Conservation (phyloP, 805 yeast genomes). For the Wickerhamomyces queroliae region DNA sequence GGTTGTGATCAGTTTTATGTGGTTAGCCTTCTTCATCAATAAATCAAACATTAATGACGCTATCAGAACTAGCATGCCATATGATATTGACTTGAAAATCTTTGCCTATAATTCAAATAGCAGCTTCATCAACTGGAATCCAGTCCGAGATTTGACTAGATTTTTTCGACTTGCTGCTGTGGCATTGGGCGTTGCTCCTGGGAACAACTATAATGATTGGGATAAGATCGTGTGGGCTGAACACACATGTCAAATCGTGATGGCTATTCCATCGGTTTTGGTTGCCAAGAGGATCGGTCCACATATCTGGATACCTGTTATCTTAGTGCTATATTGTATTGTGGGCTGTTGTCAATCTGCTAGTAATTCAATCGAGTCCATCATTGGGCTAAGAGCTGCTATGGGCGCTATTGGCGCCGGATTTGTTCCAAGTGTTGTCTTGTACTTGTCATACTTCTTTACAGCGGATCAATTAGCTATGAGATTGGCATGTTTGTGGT, state of each 20-base stretch:
- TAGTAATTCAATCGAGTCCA: constrained; percentile 32
- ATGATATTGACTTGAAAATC: background rate
- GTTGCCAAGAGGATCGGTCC: constrained; percentile 54
- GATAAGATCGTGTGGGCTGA: constrained; percentile 40
- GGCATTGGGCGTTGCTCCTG: background rate
- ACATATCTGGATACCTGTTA: constrained; percentile 53
- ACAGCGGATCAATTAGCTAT: constrained; percentile 25
- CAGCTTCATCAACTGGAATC: background rate
- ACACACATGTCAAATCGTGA: constrained; percentile 24
- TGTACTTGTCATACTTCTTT: constrained; percentile 32
- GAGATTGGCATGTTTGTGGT: constrained; percentile 25
- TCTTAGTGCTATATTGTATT: constrained; percentile 47
- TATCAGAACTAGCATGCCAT: constrained; percentile 2
- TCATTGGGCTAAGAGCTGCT: constrained; percentile 40
- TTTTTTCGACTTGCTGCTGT: background rate
- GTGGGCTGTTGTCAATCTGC: constrained; percentile 45
- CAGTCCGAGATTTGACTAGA: background rate
- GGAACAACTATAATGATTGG: no score
- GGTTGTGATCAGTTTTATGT: background rate
- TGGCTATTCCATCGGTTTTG: constrained; percentile 59
- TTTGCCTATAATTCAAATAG: background rate
- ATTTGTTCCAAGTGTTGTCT: constrained; percentile 51
- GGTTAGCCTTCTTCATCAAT: constrained; percentile 2
- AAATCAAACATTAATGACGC: constrained; percentile 11
- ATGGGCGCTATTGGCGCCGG: constrained; percentile 58